Conservation (phyloP, 306 rosid species). For the Lathyrus aphaca region DNA sequence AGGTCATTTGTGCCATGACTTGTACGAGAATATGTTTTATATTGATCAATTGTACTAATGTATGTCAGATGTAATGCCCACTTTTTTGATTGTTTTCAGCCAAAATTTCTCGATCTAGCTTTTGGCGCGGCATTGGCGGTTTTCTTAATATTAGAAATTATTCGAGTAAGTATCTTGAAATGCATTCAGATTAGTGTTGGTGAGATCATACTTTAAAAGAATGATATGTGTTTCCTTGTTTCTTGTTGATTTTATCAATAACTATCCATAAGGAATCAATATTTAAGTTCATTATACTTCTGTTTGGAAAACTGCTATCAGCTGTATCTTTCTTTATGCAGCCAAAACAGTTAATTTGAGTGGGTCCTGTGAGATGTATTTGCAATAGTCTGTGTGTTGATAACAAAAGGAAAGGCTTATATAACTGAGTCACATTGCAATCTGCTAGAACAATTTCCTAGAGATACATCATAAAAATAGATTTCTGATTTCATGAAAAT, state of each 20-base stretch:
- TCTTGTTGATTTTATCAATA: slow-evolving; percentile 10
- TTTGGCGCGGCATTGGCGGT: slow-evolving; percentile 91
- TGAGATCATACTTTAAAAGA: slow-evolving; percentile 33
- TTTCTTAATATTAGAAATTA: slow-evolving; percentile 82
- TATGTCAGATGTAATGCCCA: slow-evolving; percentile 34
- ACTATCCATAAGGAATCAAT: slow-evolving; percentile 10
- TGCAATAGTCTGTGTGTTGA: slow-evolving; percentile 8
- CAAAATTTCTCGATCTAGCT: slow-evolving; percentile 84
- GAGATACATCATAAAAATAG: slow-evolving; percentile 3
- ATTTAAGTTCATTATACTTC: slow-evolving; percentile 9
- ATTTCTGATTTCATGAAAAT: slow-evolving; percentile 21
- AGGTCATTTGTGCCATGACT: background rate
- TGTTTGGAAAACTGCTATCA: slow-evolving; percentile 23
- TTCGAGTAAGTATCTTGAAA: slow-evolving; percentile 71
- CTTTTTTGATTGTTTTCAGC: slow-evolving; percentile 65
- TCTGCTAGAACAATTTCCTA: background rate
- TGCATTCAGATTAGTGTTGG: slow-evolving; percentile 3
- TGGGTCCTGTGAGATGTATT: slow-evolving; percentile 29
- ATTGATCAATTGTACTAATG: slow-evolving; percentile 10
- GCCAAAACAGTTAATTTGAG: slow-evolving; percentile 29
- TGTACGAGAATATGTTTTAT: slow-evolving; percentile 26
- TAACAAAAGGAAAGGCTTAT: slow-evolving; percentile 13
- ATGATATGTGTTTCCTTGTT: slow-evolving; percentile 14
- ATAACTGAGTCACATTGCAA: slow-evolving; percentile 19
- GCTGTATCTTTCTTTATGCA: slow-evolving; percentile 6